Conservation (phyloP, 2,329 filamentous ascomycete species). For the Fonsecaea pedrosoi region DNA sequence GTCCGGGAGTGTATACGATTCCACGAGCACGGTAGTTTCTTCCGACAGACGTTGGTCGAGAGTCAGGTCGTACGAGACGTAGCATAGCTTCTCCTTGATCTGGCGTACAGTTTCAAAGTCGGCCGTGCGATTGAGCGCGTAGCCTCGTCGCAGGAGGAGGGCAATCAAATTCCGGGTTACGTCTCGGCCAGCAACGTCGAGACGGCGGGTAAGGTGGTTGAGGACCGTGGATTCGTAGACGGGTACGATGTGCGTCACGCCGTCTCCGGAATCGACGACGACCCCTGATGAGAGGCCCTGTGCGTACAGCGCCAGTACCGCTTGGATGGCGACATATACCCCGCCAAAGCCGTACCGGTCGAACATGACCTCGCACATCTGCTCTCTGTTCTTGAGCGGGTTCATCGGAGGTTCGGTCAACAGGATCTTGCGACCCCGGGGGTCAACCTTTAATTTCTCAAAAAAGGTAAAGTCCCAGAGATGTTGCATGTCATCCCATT, state of each 20-base stretch:
- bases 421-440: constrained; percentile 92
- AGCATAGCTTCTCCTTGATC: constrained; percentile 99
- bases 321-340: constrained; percentile 97
- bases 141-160: constrained; percentile 88
- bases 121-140: constrained; percentile 95
- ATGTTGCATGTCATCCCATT: constrained; percentile 99
- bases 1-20: constrained; percentile 96
- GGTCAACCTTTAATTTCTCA: constrained; percentile 94
- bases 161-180: constrained; percentile 98
- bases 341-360: constrained; percentile 95
- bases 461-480: constrained; percentile 99
- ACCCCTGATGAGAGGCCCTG: constrained; percentile 93
- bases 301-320: constrained; percentile 92
- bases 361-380: constrained; percentile 99
- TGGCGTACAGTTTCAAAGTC: constrained; percentile 99
- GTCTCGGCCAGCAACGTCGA: constrained; percentile 95
- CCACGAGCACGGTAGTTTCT: constrained; percentile 95
- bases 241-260: constrained; percentile 97
- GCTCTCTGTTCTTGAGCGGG: constrained; percentile 92
- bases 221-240: constrained; percentile 98
- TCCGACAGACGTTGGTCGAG: constrained; percentile 95
- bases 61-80: constrained; percentile 97
- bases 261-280: constrained; percentile 98
- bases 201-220: constrained; percentile 90
- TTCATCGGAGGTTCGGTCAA: constrained; percentile 98